These are phyloP conservation scores for Herpetospermum pedunculosum DNA, from an alignment of 306 rosid species.

Conservation along the genomic window DNA sequence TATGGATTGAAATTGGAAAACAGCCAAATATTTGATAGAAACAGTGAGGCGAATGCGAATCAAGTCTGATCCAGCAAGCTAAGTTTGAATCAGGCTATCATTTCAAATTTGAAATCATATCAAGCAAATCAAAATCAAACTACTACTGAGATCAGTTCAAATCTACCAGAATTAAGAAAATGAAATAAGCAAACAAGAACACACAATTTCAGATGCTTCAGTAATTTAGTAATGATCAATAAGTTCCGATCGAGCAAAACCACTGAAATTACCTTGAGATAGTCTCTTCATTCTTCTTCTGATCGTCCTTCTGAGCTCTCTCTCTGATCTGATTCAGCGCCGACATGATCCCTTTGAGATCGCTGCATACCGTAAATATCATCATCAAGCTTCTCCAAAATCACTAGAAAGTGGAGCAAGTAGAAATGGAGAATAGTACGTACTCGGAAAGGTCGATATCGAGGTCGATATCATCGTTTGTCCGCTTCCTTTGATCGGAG, in stretches of 20 bases:
- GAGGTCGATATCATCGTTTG: slow-evolving; percentile 29
- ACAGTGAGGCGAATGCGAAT: not conserved
- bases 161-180: not conserved
- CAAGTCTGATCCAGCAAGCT: not conserved
- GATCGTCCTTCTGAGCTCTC: slow-evolving; percentile 78
- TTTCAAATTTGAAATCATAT: not conserved
- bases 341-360: slow-evolving; percentile 69
- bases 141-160: not conserved
- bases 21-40: not conserved
- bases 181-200: not conserved
- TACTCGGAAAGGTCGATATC: slow-evolving; percentile 68
- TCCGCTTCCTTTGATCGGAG: slow-evolving; percentile 36
- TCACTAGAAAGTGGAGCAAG: not conserved
- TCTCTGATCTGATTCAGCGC: slow-evolving; percentile 75
- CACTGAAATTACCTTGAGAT: slow-evolving; percentile 49
- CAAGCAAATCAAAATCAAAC: not conserved
- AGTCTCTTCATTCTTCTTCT: slow-evolving; percentile 93
- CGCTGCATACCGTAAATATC: slow-evolving; percentile 33
- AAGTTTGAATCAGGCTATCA: not conserved
- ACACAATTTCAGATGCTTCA: not conserved
- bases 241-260: not conserved
- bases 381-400: slow-evolving; percentile 1
- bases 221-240: not conserved
- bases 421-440: not conserved
- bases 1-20: not conserved